A percentile compares a stretch with the other conserved stretches of the same genome.
Evolutionary conservation across 768 basidiomycete species (phyloP).

Genomic region (Suillus hirtellus): DNA sequence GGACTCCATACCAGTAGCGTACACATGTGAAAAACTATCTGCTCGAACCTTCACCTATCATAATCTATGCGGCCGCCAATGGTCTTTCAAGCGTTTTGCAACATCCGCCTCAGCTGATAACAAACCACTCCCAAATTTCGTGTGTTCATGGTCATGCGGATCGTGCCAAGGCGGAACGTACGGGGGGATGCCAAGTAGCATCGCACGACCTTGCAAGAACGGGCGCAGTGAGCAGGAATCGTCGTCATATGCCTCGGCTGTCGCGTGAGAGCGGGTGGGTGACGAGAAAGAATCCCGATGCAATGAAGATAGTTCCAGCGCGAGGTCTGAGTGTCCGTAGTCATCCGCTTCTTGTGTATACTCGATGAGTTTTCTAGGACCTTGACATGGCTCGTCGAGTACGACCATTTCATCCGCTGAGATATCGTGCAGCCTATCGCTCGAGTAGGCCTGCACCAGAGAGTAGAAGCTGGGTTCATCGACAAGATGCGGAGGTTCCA

Average conservation of each 20-base stretch:
- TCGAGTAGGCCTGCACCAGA: not conserved
- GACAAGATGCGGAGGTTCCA: slow-evolving; percentile 6
- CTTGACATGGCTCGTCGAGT: slow-evolving; percentile 7
- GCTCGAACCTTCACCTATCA: slow-evolving; percentile 27
- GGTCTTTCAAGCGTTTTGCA: slow-evolving; percentile 51
- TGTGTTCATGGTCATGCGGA: slow-evolving; percentile 9
- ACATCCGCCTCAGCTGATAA: slow-evolving; percentile 63
- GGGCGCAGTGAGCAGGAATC: slow-evolving; percentile 4
- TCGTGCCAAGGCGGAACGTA: slow-evolving; percentile 10
- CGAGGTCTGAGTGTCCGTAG: slow-evolving; percentile 8
- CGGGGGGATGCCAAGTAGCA: slow-evolving; percentile 41
- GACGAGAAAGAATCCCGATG: slow-evolving; percentile 9
- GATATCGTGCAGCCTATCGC: not conserved
- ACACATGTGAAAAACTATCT: not conserved
- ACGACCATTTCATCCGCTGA: slow-evolving; percentile 5
- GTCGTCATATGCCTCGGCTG: not conserved
- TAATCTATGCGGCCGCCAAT: slow-evolving; percentile 67
- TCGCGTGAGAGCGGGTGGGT: not conserved
- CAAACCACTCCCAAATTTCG: slow-evolving; percentile 27
- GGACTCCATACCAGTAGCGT: not conserved
- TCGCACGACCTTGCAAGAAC: slow-evolving; percentile 55
- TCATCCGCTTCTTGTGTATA: slow-evolving; percentile 1
- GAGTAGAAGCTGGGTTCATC: not conserved
- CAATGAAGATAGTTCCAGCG: slow-evolving; percentile 13
- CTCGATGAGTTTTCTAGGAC: slow-evolving; percentile 14